phyloP scores from a whole-genome alignment of 345 rosid genomes.

The Linum lewisii region DNA sequence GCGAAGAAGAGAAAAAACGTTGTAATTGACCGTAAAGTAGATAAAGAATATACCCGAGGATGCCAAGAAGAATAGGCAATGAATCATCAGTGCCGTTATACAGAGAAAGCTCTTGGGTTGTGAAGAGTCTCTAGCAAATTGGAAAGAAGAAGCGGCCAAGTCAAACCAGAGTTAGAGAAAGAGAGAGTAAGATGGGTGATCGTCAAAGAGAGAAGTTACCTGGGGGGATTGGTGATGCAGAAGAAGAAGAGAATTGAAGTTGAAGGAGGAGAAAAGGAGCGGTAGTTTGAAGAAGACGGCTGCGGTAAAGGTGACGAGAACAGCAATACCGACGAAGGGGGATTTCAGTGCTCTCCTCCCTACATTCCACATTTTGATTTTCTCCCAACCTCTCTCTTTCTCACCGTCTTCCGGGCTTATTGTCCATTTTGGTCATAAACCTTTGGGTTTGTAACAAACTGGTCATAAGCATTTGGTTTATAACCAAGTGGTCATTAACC shows the following conservation, averaged over 20 bases:
- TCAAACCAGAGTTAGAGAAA: not conserved
- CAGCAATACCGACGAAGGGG: slow-evolving; percentile 32
- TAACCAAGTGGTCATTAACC: no score
- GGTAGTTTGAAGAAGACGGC: slow-evolving; percentile 31
- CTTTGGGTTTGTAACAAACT: no score
- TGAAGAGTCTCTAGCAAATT: slow-evolving; percentile 43
- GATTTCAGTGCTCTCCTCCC: slow-evolving; percentile 9
- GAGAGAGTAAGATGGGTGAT: not conserved
- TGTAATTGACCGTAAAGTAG: not conserved
- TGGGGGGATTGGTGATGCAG: not conserved
- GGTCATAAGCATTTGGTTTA: no score
- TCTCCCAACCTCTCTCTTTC: not conserved
- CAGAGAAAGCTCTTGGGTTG: slow-evolving; percentile 55
- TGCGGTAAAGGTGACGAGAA: slow-evolving; percentile 37
- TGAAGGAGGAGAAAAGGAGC: not conserved
- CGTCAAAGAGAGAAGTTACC: not conserved
- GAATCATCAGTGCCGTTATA: slow-evolving; percentile 73
- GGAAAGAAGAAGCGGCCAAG: not conserved
- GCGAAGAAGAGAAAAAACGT: not conserved
- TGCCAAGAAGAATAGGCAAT: slow-evolving; percentile 65
- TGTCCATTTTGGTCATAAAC: no score
- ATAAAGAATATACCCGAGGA: slow-evolving; percentile 52
- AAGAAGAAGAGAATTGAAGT: not conserved
- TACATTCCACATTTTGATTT: not conserved
- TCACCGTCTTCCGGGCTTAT: no score